phyloP scores from a whole-genome alignment of 108 stramenopile species.

The Fistulifera solaris region DNA sequence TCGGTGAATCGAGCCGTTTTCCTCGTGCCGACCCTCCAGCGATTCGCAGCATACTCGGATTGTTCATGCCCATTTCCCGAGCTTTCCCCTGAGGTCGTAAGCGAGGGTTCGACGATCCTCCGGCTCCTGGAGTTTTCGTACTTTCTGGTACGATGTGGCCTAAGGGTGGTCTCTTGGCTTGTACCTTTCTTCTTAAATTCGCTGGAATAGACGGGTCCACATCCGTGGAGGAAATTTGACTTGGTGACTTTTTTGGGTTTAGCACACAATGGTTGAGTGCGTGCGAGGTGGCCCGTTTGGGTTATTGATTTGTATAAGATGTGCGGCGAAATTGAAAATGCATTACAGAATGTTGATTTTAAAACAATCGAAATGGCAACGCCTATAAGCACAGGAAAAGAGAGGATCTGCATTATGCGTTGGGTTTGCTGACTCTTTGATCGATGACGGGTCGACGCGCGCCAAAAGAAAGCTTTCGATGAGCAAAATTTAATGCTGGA shows the following conservation, averaged over 20 bases:
- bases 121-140: slow-evolving; percentile 15
- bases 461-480: too few relatives aligned
- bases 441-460: too few relatives aligned
- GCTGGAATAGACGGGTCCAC: slow-evolving; percentile 34
- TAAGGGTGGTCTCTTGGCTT: slow-evolving; percentile 54
- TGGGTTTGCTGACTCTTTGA: too few relatives aligned
- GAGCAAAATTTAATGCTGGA: too few relatives aligned
- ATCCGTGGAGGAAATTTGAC: background rate
- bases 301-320: too few relatives aligned
- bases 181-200: slow-evolving; percentile 61
- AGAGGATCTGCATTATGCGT: too few relatives aligned
- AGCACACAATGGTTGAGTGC: background rate
- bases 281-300: too few relatives aligned
- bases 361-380: too few relatives aligned
- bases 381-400: too few relatives aligned
- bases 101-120: slow-evolving; percentile 47
- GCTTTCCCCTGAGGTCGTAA: slow-evolving; percentile 71
- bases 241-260: slow-evolving; percentile 5
- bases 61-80: slow-evolving; percentile 56
- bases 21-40: slow-evolving; percentile 72
- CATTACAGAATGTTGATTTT: too few relatives aligned
- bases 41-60: slow-evolving; percentile 71
- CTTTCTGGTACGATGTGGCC: slow-evolving; percentile 67
- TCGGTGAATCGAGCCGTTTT: slow-evolving; percentile 75
- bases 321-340: too few relatives aligned